A percentile compares a stretch with the other conserved stretches of the same genome.
These are phyloP conservation scores for Puccinia horiana DNA, from an alignment of 1,284 basidiomycete species.

Conservation along the genomic window DNA sequence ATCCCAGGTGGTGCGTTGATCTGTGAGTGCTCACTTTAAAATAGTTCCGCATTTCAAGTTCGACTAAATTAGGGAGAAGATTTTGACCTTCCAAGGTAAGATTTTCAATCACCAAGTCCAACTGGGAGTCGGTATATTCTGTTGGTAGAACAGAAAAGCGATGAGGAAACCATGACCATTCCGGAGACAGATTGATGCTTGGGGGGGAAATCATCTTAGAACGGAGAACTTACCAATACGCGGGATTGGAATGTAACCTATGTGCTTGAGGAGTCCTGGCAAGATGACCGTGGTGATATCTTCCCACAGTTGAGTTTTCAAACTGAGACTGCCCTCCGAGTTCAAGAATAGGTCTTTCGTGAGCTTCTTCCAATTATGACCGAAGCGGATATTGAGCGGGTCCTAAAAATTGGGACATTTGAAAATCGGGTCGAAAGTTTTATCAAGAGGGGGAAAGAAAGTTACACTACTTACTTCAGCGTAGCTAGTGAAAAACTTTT, in stretches of 20 bases:
- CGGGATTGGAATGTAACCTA: constrained; percentile 49
- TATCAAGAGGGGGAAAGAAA: not conserved
- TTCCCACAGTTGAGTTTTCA: constrained; percentile 72
- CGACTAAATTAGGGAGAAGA: constrained; percentile 74
- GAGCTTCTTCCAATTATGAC: constrained; percentile 55
- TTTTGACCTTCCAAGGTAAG: constrained; percentile 81
- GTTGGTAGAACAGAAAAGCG: constrained; percentile 61
- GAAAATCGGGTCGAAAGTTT: not conserved
- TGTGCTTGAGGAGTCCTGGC: constrained; percentile 71
- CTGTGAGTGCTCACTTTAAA: constrained; percentile 66
- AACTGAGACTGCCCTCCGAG: constrained; percentile 76
- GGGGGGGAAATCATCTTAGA: constrained; percentile 56
- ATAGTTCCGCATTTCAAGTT: constrained; percentile 78
- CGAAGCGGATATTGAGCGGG: constrained; percentile 57
- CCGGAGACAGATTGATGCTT: not conserved
- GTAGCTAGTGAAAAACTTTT: constrained; percentile 56
- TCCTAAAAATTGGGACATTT: constrained; percentile 38
- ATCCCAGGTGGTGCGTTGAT: constrained; percentile 52
- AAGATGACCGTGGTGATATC: constrained; percentile 79
- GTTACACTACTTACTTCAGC: constrained; percentile 50
- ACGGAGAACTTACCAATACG: constrained; percentile 51
- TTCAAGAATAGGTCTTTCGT: constrained; percentile 59
- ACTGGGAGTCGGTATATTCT: constrained; percentile 82
- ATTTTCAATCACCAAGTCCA: constrained; percentile 91
- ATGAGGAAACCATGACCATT: constrained; percentile 59